phyloP scores from a whole-genome alignment of 140 eudicot species.

The Senecio squalidus region DNA sequence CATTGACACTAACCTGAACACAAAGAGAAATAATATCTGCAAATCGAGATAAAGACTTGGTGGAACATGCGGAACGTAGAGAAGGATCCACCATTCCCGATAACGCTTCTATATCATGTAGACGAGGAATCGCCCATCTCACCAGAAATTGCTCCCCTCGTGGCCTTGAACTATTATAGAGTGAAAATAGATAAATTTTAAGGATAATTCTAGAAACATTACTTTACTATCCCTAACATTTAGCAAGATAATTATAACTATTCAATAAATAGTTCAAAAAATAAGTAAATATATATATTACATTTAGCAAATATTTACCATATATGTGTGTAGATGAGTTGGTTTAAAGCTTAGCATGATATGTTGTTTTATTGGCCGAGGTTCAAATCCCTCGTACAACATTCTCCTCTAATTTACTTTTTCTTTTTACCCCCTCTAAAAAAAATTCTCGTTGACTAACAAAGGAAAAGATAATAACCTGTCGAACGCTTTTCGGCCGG shows the following conservation, averaged over 20 bases:
- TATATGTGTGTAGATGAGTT: no score
- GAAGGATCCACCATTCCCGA: conserved; percentile 93
- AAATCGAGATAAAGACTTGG: conserved; percentile 79
- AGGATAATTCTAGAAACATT: no score
- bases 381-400: no score
- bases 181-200: no score
- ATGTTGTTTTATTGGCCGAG: no score
- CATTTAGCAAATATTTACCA: no score
- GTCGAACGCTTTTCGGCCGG: conserved; percentile 82
- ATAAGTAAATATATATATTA: neutral
- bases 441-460: no score
- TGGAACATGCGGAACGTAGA: conserved; percentile 57
- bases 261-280: neutral
- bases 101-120: conserved; percentile 86
- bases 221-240: no score
- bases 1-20: conserved; percentile 56
- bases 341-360: no score
- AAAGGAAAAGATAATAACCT: conserved; percentile 60
- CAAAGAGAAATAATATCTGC: conserved; percentile 93
- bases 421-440: no score
- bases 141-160: conserved; percentile 84
- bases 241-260: neutral
- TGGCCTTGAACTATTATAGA: conserved; percentile 63
- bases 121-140: conserved; percentile 83
- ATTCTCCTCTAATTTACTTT: no score